A percentile compares a stretch with the other conserved stretches of the same genome.
Evolutionary conservation across 2,329 filamentous ascomycete species (phyloP).

Genomic region (Biscogniauxia marginata): DNA sequence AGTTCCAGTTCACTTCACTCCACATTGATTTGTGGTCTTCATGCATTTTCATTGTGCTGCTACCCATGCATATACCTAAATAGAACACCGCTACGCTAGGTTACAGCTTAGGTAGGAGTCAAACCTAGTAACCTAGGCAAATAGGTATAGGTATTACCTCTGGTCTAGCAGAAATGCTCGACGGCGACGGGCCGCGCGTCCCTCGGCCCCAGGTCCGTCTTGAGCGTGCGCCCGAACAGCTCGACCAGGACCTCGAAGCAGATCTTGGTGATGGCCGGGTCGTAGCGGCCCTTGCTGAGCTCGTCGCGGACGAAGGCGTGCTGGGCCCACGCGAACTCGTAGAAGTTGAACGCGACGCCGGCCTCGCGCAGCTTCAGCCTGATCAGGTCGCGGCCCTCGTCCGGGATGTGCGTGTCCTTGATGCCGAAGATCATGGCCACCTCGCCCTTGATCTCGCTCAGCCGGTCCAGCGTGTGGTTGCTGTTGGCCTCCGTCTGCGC

Average conservation of each 20-base stretch:
- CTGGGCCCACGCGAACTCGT: slow-evolving; percentile 91
- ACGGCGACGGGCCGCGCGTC: slow-evolving; percentile 60
- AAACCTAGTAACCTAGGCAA: too few relatives aligned
- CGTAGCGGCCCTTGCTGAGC: slow-evolving; percentile 89
- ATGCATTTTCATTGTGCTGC: too few relatives aligned
- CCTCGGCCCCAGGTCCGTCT: slow-evolving; percentile 71
- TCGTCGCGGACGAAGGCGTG: slow-evolving; percentile 95
- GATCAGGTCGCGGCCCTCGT: slow-evolving; percentile 79
- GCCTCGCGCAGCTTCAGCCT: slow-evolving; percentile 76
- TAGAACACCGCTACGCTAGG: too few relatives aligned
- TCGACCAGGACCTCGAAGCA: slow-evolving; percentile 91
- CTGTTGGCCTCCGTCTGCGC: slow-evolving; percentile 37
- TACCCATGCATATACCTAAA: too few relatives aligned
- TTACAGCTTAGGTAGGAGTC: too few relatives aligned
- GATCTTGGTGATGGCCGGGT: slow-evolving; percentile 79
- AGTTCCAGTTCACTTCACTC: too few relatives aligned
- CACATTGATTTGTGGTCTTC: too few relatives aligned
- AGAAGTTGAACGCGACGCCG: slow-evolving; percentile 73
- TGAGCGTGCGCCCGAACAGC: slow-evolving; percentile 75
- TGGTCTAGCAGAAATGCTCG: slow-evolving; percentile 70
- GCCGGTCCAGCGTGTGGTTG: slow-evolving; percentile 51
- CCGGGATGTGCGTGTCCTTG: slow-evolving; percentile 85
- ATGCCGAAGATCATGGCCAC: slow-evolving; percentile 89
- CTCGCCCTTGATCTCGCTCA: slow-evolving; percentile 72
- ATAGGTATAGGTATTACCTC: too few relatives aligned